A percentile compares a stretch with the other conserved stretches of the same genome.
These are phyloP conservation scores for Emericellopsis terricola DNA, from an alignment of 495 filamentous ascomycete species.

Conservation along the genomic window DNA sequence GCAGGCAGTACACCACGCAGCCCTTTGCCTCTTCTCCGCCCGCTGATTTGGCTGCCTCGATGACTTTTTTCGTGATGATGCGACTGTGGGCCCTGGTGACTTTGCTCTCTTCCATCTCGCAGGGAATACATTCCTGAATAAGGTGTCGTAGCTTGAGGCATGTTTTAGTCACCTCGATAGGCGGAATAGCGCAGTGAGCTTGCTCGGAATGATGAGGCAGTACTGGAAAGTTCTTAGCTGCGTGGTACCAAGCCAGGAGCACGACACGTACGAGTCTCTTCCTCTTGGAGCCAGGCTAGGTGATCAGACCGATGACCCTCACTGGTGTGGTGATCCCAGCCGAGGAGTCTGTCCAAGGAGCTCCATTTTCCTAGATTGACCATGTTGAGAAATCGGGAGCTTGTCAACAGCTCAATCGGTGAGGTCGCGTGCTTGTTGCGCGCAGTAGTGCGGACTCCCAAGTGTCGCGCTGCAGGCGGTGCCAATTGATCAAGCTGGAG, in stretches of 20 bases:
- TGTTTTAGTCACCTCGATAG: slow-evolving; percentile 63
- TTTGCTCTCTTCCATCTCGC: slow-evolving; percentile 55
- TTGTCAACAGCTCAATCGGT: slow-evolving; percentile 30
- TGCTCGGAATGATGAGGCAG: slow-evolving; percentile 39
- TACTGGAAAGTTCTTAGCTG: slow-evolving; percentile 17
- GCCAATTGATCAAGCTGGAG: too few species aligned
- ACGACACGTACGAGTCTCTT: slow-evolving; percentile 1
- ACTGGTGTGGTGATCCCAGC: background rate
- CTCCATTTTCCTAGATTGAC: background rate
- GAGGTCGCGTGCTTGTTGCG: too few species aligned
- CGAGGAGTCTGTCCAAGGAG: slow-evolving; percentile 2
- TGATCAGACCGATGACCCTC: background rate
- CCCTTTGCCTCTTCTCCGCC: slow-evolving; percentile 56
- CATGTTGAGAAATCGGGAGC: background rate
- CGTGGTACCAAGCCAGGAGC: background rate
- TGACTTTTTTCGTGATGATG: slow-evolving; percentile 63
- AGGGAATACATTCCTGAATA: slow-evolving; percentile 74
- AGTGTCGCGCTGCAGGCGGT: too few species aligned
- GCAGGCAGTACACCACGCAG: slow-evolving; percentile 67
- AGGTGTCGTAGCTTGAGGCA: slow-evolving; percentile 81
- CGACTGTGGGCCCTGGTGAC: slow-evolving; percentile 66
- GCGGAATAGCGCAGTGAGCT: slow-evolving; percentile 41
- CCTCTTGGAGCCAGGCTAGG: slow-evolving; percentile 1
- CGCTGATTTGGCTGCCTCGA: slow-evolving; percentile 61
- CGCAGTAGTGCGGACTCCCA: too few species aligned